These are phyloP conservation scores for Albophoma yamanashiensis DNA, from an alignment of 2,329 filamentous ascomycete species.

Conservation along the genomic window DNA sequence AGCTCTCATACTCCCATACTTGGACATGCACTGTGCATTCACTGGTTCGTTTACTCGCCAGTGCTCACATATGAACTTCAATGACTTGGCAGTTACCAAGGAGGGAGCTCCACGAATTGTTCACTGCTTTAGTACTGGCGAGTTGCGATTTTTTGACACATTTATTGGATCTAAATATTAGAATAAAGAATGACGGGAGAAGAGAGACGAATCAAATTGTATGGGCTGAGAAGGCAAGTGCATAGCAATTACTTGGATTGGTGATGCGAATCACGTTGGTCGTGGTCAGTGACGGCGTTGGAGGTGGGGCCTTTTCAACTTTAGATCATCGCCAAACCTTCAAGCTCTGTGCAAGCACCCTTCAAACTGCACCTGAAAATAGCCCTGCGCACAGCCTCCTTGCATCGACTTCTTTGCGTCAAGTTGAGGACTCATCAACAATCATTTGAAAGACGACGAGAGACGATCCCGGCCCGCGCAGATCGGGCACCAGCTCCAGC, in stretches of 20 bases:
- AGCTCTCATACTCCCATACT: not conserved
- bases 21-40: not conserved
- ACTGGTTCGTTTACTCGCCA: not conserved
- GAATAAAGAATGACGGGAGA: not conserved
- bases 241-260: not conserved
- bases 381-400: not conserved
- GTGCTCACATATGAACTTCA: not conserved
- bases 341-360: not conserved
- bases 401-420: not conserved
- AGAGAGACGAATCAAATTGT: not conserved
- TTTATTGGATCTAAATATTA: not conserved
- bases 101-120: not conserved
- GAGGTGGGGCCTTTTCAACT: not conserved
- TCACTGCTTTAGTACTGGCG: not conserved
- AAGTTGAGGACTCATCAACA: not conserved
- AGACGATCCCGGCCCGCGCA: not conserved
- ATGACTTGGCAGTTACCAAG: not conserved
- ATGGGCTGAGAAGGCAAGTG: not conserved
- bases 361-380: not conserved
- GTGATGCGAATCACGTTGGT: not conserved
- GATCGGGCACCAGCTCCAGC: not conserved
- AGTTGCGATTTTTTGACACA: not conserved
- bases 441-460: not conserved
- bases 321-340: not conserved
- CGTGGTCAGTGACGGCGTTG: not conserved